Evolutionary conservation across 2,329 filamentous ascomycete genomes (phyloP).

Genomic region (Verruconis gallopava): DNA sequence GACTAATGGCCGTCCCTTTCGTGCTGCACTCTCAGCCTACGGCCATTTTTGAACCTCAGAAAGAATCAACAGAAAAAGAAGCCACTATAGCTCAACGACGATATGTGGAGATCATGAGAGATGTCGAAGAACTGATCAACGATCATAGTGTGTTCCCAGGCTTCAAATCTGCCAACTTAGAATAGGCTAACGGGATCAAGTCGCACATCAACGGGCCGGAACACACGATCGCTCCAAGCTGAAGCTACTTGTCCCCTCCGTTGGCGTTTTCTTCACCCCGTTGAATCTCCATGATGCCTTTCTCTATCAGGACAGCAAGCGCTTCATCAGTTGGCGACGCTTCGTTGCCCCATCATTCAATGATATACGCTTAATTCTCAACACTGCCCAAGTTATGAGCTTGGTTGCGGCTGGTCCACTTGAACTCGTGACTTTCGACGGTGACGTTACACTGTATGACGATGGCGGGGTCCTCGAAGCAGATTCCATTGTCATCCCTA

Average conservation of each 20-base stretch:
- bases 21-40: constrained; percentile 93
- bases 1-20: constrained; percentile 66
- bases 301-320: constrained; percentile 71
- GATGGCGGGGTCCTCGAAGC: constrained; percentile 67
- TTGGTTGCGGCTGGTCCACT: constrained; percentile 62
- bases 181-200: constrained; percentile 29
- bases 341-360: constrained; percentile 97
- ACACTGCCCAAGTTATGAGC: constrained; percentile 88
- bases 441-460: constrained; percentile 85
- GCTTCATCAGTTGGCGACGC: constrained; percentile 78
- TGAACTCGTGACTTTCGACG: constrained; percentile 88
- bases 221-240: constrained; percentile 71
- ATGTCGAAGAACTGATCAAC: constrained; percentile 82
- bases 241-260: constrained; percentile 77
- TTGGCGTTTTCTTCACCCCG: constrained; percentile 88
- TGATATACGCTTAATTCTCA: constrained; percentile 82
- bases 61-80: constrained; percentile 54
- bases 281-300: constrained; percentile 82
- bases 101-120: constrained; percentile 89
- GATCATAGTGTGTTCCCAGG: constrained; percentile 58
- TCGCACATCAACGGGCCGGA: constrained; percentile 54
- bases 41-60: constrained; percentile 62
- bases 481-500: constrained; percentile 62
- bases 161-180: background rate
- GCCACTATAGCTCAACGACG: constrained; percentile 70